Evolutionary conservation across 148 eudicot genomes (phyloP), one percentile per base, ranked within the genome.

Genomic region (Rheum nobile): DNA sequence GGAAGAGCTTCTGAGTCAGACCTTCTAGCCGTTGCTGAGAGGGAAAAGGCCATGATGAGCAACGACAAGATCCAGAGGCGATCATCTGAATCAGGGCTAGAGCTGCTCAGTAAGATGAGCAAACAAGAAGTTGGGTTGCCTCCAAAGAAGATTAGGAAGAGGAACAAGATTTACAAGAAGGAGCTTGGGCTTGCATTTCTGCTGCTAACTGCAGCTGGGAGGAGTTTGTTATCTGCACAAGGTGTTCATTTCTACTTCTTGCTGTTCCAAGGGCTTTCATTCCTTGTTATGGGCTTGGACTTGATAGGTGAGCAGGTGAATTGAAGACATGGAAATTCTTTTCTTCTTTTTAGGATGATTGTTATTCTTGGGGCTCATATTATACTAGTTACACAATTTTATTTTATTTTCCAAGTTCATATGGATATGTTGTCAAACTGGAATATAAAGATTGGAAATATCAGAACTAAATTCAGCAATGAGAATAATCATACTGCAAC

Each of bases 171-270:
- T 8, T 88, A 84, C 55, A 83, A 84, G 67, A 84, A 81, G 35
- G 91, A 88, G 77, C 84, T 88, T 48, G 87, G 87, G 7, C 87
- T 88, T 37, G 89, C 91, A 35, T 86, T 84, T 75, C 82, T 88
- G 29, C 76, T 88, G 19, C 86, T 88, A 11, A 86, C 89, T 5
- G 89, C 91, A 12, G 87, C 91, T 50, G 86, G 82, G 21, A 84
- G 91, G 71, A 88, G 91, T 71, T 75, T 88, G 63, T 57, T 88
- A 32, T 84, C 89, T 0, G 88, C 84, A 2, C 91, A 88, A 24
- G 91, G 91, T 6, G 77, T 88, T 52, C 91, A 88, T 65, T 88
- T 88, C 80, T 88, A 88, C 38, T 88, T 81, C 82, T 77, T 88
- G 83, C 81, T 88, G 31, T 88, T 88, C 71, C 91, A 88, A 75